phyloP scores from a whole-genome alignment of 1,284 basidiomycete genomes.

The Melampsora americana region DNA sequence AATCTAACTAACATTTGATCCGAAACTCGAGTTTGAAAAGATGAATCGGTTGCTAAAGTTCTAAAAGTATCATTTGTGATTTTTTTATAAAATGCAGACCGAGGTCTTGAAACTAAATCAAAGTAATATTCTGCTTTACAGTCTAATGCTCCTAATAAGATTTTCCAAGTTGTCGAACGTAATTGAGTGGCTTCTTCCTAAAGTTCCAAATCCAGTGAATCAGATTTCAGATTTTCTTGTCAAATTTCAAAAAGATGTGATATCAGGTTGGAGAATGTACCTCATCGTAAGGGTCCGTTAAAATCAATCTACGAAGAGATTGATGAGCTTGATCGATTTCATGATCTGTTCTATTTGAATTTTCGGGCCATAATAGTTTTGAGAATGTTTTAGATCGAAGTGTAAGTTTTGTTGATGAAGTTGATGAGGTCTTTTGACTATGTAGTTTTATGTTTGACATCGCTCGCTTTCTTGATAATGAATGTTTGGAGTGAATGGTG shows the following conservation, averaged over 20 bases:
- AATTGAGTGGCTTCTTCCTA: constrained; percentile 28
- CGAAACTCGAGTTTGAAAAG: constrained; percentile 88
- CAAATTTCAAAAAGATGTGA: no score
- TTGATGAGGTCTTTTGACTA: no score
- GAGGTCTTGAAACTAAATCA: constrained; percentile 30
- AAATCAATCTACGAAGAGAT: constrained; percentile 22
- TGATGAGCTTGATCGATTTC: constrained; percentile 39
- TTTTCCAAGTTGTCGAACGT: constrained; percentile 36
- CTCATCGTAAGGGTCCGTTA: constrained; percentile 39
- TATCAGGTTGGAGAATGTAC: not conserved
- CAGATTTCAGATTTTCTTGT: not conserved
- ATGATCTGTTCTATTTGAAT: constrained; percentile 16
- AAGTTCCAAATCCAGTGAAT: not conserved
- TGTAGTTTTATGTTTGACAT: no score
- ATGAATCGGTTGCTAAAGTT: constrained; percentile 87
- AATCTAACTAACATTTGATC: constrained; percentile 95
- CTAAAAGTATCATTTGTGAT: constrained; percentile 63
- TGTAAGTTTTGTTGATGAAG: no score
- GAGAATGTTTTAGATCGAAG: constrained; percentile 7
- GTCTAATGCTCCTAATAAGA: constrained; percentile 34
- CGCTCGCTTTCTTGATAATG: no score
- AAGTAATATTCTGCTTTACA: constrained; percentile 35
- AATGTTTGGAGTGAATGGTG: no score
- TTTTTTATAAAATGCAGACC: constrained; percentile 51
- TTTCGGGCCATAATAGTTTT: constrained; percentile 26